Evolutionary conservation across 768 basidiomycete species (phyloP), one percentile per base, ranked within the genome.

Genomic region (Arthromyces matolae): DNA sequence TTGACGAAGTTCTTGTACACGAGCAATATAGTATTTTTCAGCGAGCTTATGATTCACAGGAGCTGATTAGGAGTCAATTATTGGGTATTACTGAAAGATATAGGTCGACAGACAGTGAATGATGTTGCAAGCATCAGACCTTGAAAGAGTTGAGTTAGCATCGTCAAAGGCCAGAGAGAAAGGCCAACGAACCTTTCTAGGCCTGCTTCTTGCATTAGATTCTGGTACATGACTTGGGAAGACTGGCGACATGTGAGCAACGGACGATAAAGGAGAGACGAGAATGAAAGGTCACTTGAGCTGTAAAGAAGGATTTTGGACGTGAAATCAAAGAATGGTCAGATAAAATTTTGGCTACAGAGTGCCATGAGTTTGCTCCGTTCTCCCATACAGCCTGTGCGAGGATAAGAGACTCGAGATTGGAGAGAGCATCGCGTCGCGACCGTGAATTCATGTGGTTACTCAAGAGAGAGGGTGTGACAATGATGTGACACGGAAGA

Each of bases 321-420:
- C 81, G 78, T 3, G 70, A 66, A 35, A 87, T 69, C 8, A 90
- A 71, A 12, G 91, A 83, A 56, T 94, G 90, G 22, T 78, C 79
- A 14, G 77, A 70, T 16, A 95, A 76, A 6, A 87, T 54, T 34
- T 76, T 76, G 18, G 86, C 75, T 8, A 94, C 80, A 5, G 73
- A 64, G 28, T 73, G 59, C 93, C 93, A 93, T 4, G 75, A 74
- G 37, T 75, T 67, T 28, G 81, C 71, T 12, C 93, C 92, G 47
- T 84, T 73, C 60, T 93, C 89, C 66, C 89, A 89, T 34, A 90
- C 84, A 0, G 90, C 84, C 67, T 96, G 93, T 2, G 92, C 81
- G 40, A 95, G 77, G 23, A 96, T 68, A 41, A 96, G 83, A 47
- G 80, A 74, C 67, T 94, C 91, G 44, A 87, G 62, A 66, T 75